phyloP scores from a whole-genome alignment of 2,329 filamentous ascomycete species.

The Cryphonectria carpinicola region DNA sequence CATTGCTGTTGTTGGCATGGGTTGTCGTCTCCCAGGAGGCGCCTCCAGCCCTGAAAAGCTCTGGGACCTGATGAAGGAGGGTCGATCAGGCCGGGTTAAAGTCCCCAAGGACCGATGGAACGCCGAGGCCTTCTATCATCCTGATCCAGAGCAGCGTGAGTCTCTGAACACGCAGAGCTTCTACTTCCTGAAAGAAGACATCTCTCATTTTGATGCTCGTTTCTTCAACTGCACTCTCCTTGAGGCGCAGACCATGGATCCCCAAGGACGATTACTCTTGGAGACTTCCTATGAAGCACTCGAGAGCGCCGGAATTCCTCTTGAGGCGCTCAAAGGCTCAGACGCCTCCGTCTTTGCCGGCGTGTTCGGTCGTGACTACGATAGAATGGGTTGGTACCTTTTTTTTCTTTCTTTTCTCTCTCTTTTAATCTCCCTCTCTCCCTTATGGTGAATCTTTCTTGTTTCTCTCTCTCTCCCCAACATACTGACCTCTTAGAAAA shows the following conservation, averaged over 20 bases:
- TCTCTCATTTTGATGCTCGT: slow-evolving; percentile 38
- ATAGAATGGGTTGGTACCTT: slow-evolving; percentile 11
- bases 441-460: too few relatives aligned
- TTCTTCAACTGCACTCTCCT: slow-evolving; percentile 15
- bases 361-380: slow-evolving; percentile 33
- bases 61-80: slow-evolving; percentile 37
- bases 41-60: slow-evolving; percentile 31
- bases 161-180: slow-evolving; percentile 38
- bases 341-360: slow-evolving; percentile 41
- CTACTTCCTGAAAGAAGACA: slow-evolving; percentile 40
- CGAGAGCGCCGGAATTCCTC: slow-evolving; percentile 39
- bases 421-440: too few relatives aligned
- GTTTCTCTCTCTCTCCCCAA: background rate
- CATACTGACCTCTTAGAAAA: background rate
- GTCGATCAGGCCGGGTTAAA: slow-evolving; percentile 36
- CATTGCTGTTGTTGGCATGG: slow-evolving; percentile 18
- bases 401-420: background rate
- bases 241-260: slow-evolving; percentile 31
- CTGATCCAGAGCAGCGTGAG: slow-evolving; percentile 39
- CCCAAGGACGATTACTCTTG: slow-evolving; percentile 38
- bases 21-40: slow-evolving; percentile 17
- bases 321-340: slow-evolving; percentile 36
- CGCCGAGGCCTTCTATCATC: slow-evolving; percentile 39
- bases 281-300: slow-evolving; percentile 42
- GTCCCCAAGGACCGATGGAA: slow-evolving; percentile 41